phyloP scores from a whole-genome alignment of 257 asterid genomes.

The Fraxinus pennsylvanica region DNA sequence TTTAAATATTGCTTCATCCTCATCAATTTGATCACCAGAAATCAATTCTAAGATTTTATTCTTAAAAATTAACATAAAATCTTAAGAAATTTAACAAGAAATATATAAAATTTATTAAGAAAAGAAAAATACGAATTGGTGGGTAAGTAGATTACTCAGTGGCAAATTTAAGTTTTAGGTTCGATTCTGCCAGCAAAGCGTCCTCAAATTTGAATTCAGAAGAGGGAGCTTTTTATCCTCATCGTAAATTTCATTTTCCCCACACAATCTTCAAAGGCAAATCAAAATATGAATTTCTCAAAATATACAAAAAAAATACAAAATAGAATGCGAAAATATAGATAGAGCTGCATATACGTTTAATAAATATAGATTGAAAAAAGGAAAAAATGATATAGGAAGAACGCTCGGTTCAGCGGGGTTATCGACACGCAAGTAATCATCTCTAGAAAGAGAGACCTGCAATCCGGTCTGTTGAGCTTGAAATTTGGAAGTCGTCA shows the following conservation, averaged over 20 bases:
- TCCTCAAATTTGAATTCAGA: constrained; percentile 65
- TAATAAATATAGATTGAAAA: too few relatives aligned
- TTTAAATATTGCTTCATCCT: constrained; percentile 45
- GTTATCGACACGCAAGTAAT: constrained; percentile 63
- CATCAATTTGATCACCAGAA: constrained; percentile 20
- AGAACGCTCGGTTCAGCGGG: constrained; percentile 97
- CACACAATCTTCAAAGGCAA: background rate
- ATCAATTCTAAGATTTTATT: background rate
- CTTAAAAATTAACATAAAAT: background rate
- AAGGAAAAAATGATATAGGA: background rate
- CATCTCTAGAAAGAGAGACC: constrained; percentile 41
- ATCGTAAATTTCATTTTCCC: constrained; percentile 36
- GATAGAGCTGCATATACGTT: background rate
- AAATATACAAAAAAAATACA: background rate
- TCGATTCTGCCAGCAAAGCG: constrained; percentile 86
- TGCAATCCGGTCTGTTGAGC: constrained; percentile 96
- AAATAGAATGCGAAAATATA: background rate
- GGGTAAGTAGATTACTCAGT: constrained; percentile 46
- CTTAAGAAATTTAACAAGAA: background rate
- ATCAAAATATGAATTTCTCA: background rate
- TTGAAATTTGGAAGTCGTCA: constrained; percentile 76
- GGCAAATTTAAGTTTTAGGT: constrained; percentile 59
- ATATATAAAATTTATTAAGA: too few relatives aligned
- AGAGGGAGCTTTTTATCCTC: constrained; percentile 97
- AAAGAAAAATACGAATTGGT: background rate